Percentiles rank a stretch among this genome's conserved stretches.
Conservation (phyloP, 225 moss, liverwort and hornwort genomes). For the Thuidium tamariscinum region DNA sequence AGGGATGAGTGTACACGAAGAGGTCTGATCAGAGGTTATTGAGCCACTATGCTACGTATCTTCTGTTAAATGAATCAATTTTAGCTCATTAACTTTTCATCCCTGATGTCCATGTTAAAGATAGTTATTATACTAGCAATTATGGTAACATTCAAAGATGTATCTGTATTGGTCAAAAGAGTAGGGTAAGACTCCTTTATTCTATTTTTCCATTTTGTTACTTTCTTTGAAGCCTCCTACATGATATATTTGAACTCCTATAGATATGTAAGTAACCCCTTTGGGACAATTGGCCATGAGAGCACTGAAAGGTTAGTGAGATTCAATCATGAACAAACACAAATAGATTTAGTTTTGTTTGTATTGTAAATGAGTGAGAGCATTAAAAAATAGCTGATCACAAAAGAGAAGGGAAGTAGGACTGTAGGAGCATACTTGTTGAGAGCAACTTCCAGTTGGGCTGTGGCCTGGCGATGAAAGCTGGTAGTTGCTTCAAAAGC, state of each 20-base stretch:
- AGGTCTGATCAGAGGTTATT: neutral
- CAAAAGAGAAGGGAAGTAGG: neutral
- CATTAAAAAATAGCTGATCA: neutral
- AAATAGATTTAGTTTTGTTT: neutral
- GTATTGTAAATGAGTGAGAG: neutral
- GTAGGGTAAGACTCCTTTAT: neutral
- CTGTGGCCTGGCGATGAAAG: slow-evolving; percentile 50
- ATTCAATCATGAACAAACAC: neutral
- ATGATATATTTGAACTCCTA: neutral
- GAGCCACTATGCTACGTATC: neutral
- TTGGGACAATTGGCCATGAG: no score
- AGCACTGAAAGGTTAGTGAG: neutral
- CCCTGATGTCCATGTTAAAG: neutral
- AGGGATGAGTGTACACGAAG: no score
- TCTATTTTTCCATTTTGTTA: neutral
- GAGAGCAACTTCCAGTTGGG: slow-evolving; percentile 38
- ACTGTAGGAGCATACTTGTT: slow-evolving; percentile 10
- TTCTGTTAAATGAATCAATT: neutral
- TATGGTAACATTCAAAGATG: neutral
- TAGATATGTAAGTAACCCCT: neutral
- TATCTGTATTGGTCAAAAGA: neutral
- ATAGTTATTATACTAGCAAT: neutral
- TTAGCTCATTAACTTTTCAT: neutral
- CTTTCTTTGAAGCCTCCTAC: neutral
- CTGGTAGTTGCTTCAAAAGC: slow-evolving; percentile 43